A percentile compares a stretch with the other conserved stretches of the same genome.
Evolutionary conservation across 78 protist genomes (phyloP).

Genomic region (Ministeria vibrans): DNA sequence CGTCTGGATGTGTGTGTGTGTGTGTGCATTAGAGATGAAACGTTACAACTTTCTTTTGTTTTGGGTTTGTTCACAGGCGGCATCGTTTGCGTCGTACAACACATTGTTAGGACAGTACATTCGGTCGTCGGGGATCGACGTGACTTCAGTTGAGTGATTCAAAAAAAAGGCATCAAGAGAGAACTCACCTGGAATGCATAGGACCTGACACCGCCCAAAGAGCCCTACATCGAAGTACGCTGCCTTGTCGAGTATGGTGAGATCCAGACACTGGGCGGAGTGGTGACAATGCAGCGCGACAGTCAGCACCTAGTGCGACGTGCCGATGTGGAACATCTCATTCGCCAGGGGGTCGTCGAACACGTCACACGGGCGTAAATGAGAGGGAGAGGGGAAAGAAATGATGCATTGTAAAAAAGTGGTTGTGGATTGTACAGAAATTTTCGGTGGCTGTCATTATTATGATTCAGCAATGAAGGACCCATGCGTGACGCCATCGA

Average conservation of each 20-base stretch:
- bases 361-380: too few relatives aligned
- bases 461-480: too few relatives aligned
- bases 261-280: background rate
- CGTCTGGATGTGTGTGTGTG: too few relatives aligned
- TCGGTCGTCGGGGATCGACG: background rate
- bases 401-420: too few relatives aligned
- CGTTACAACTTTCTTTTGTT: too few relatives aligned
- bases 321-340: constrained; percentile 15
- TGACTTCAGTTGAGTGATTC: background rate
- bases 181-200: background rate
- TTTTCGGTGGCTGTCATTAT: too few relatives aligned
- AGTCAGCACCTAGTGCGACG: background rate
- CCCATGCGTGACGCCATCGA: too few relatives aligned
- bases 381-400: too few relatives aligned
- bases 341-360: background rate
- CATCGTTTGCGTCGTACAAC: background rate
- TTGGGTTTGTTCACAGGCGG: background rate
- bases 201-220: constrained; percentile 2
- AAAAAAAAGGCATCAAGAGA: background rate
- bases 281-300: background rate
- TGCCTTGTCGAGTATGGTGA: background rate
- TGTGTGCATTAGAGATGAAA: too few relatives aligned
- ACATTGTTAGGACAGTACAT: background rate
- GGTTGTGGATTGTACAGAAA: too few relatives aligned
- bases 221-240: background rate